These are phyloP conservation scores for Williopsis jadinii DNA, from an alignment of 1,139 yeast genomes.

Conservation along the genomic window DNA sequence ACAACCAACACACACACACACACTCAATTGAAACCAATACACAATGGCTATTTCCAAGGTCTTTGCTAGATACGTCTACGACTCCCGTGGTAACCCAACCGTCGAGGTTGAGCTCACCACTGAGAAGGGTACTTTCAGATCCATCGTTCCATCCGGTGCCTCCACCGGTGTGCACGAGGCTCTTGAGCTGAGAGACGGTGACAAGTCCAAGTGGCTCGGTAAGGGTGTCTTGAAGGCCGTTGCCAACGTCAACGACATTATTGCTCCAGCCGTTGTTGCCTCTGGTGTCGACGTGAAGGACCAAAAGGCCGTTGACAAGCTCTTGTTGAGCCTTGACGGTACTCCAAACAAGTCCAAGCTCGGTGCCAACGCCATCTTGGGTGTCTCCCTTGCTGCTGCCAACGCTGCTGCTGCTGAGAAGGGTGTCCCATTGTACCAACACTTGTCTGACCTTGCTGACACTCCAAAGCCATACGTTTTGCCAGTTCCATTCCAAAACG, in stretches of 20 bases:
- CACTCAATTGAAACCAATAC: constrained; percentile 1
- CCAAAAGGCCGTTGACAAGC: constrained; percentile 75
- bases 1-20: background rate
- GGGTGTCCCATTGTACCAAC: constrained; percentile 79
- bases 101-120: constrained; percentile 92
- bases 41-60: constrained; percentile 40
- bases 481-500: constrained; percentile 97
- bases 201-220: constrained; percentile 90
- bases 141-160: constrained; percentile 96
- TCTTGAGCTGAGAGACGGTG: constrained; percentile 91
- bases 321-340: constrained; percentile 76
- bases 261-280: constrained; percentile 81
- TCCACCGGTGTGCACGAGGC: constrained; percentile 96
- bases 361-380: constrained; percentile 94
- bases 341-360: constrained; percentile 90
- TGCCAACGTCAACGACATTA: constrained; percentile 79
- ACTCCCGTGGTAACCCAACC: constrained; percentile 97
- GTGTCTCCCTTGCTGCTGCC: constrained; percentile 90
- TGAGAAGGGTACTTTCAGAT: constrained; percentile 79
- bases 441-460: constrained; percentile 66
- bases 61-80: constrained; percentile 90
- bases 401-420: constrained; percentile 94
- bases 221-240: constrained; percentile 94
- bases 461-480: constrained; percentile 69
- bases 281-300: constrained; percentile 69